Evolutionary conservation across 345 rosid species (phyloP).

Genomic region (Cardamine occulta): DNA sequence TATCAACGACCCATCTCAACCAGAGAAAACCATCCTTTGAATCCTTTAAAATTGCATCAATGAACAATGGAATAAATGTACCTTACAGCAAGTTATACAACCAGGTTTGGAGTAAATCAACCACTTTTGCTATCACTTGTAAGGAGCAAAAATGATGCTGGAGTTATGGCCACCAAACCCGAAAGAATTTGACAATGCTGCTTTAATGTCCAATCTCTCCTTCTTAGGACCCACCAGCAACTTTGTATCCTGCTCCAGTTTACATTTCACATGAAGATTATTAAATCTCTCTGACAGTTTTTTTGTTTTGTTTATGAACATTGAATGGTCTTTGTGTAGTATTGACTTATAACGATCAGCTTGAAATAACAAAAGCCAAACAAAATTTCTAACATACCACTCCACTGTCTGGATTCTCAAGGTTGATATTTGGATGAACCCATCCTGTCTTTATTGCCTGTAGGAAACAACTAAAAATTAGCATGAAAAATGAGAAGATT

Average conservation of each 20-base stretch:
- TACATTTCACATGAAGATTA: conserved; percentile 7
- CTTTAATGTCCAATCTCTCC: conserved; percentile 80
- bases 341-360: conserved; percentile 6
- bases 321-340: conserved; percentile 13
- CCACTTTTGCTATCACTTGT: conserved; percentile 52
- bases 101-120: conserved; percentile 30
- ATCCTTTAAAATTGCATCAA: conserved; percentile 1
- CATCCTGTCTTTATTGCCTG: conserved; percentile 96
- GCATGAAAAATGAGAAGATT: not conserved
- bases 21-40: not conserved
- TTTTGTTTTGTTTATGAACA: not conserved
- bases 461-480: conserved; percentile 26
- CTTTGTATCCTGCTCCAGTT: conserved; percentile 59
- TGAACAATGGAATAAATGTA: conserved; percentile 31
- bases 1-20: not conserved
- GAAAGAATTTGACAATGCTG: conserved; percentile 86
- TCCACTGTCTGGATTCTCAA: conserved; percentile 78
- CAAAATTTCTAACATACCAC: conserved; percentile 55
- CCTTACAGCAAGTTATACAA: conserved; percentile 47
- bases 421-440: conserved; percentile 95
- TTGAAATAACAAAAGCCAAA: conserved; percentile 10
- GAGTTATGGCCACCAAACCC: conserved; percentile 99
- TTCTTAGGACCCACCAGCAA: conserved; percentile 83
- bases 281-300: not conserved
- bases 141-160: conserved; percentile 91